These are phyloP conservation scores for Kwoniella mangroviensis DNA, from an alignment of 768 basidiomycete genomes.

Conservation along the genomic window DNA sequence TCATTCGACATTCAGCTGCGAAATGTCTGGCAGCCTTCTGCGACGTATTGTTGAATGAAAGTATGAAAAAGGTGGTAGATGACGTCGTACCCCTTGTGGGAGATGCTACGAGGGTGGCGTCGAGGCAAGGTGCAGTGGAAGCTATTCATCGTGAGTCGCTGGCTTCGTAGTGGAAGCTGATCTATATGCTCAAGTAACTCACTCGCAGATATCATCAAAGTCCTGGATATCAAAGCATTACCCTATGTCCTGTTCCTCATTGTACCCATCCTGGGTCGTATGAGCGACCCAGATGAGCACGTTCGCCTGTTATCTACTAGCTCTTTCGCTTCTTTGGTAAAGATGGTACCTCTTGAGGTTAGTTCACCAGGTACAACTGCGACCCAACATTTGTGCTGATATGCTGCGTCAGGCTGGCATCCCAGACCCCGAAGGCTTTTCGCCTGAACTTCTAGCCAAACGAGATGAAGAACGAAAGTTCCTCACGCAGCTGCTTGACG, in stretches of 20 bases:
- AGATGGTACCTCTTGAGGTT: slow-evolving; percentile 98
- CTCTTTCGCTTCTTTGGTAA: slow-evolving; percentile 93
- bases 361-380: slow-evolving; percentile 28
- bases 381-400: too few relatives aligned
- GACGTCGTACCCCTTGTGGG: slow-evolving; percentile 77
- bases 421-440: slow-evolving; percentile 94
- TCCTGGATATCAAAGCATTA: slow-evolving; percentile 88
- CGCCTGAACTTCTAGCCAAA: slow-evolving; percentile 80
- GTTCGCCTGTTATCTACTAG: slow-evolving; percentile 94
- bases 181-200: too few relatives aligned
- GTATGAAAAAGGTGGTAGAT: slow-evolving; percentile 89
- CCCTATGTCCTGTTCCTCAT: slow-evolving; percentile 97
- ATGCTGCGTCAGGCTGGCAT: slow-evolving; percentile 98
- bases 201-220: slow-evolving; percentile 91
- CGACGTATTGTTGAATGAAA: slow-evolving; percentile 78
- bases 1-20: slow-evolving; percentile 86
- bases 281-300: slow-evolving; percentile 92
- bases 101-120: slow-evolving; percentile 72
- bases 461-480: slow-evolving; percentile 88
- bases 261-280: slow-evolving; percentile 92
- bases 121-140: slow-evolving; percentile 89
- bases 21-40: slow-evolving; percentile 86
- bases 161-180: too few relatives aligned
- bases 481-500: slow-evolving; percentile 89
- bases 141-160: slow-evolving; percentile 88